Percentiles rank a stretch among this genome's conserved stretches.
Conservation (phyloP, 345 rosid species). For the Kandelia obovata region DNA sequence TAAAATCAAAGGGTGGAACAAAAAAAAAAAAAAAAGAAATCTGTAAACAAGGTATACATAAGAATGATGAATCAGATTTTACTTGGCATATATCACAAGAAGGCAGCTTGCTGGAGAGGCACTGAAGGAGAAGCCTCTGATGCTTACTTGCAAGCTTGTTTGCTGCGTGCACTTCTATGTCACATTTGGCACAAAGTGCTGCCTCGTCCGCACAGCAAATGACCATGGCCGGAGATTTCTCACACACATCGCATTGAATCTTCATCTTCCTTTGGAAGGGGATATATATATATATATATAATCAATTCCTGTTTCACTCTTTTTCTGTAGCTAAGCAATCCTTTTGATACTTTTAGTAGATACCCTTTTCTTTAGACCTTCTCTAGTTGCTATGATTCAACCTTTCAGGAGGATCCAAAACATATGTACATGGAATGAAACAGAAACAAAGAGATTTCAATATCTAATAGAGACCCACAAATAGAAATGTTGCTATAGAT, state of each 20-base stretch:
- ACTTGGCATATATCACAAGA: slow-evolving; percentile 92
- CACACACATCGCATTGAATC: slow-evolving; percentile 98
- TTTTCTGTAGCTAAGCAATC: not conserved
- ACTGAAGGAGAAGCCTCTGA: slow-evolving; percentile 86
- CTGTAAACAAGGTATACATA: no score
- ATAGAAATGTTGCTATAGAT: not conserved
- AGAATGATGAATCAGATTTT: slow-evolving; percentile 6
- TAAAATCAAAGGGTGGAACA: no score
- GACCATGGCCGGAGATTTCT: slow-evolving; percentile 85
- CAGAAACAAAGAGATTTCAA: not conserved
- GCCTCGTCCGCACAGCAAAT: slow-evolving; percentile 98
- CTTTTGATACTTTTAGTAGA: not conserved
- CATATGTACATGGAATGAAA: not conserved
- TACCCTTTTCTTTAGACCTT: not conserved
- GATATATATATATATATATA: not conserved
- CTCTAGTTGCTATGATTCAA: not conserved
- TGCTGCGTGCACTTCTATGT: slow-evolving; percentile 90
- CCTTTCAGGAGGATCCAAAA: not conserved
- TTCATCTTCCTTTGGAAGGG: slow-evolving; percentile 45
- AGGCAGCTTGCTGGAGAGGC: slow-evolving; percentile 73
- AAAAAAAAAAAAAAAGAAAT: no score
- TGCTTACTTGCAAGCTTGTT: slow-evolving; percentile 96
- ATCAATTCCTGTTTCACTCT: not conserved
- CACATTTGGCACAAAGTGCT: slow-evolving; percentile 77
- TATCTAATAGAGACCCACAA: not conserved